phyloP scores from a whole-genome alignment of 2,329 filamentous ascomycete genomes.

The Blastomyces gilchristii region DNA sequence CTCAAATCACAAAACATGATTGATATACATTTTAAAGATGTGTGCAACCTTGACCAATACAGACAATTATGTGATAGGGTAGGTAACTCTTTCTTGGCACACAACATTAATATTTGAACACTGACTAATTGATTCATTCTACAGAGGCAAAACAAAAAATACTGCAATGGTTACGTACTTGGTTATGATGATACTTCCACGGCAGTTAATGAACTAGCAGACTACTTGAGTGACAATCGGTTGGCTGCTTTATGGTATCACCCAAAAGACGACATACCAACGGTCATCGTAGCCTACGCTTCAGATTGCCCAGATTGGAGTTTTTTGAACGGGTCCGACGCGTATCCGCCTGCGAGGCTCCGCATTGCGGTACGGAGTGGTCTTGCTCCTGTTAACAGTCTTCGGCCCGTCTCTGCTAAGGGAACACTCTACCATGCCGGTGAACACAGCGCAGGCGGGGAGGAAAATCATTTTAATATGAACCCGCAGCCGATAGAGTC shows the following conservation, averaged over 20 bases:
- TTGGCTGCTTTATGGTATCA: conserved; percentile 25
- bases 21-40: conserved; percentile 26
- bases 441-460: background rate
- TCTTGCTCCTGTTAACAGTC: conserved; percentile 13
- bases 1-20: conserved; percentile 16
- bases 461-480: background rate
- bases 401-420: background rate
- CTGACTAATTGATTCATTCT: conserved; percentile 9
- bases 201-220: conserved; percentile 20
- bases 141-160: conserved; percentile 12
- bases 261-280: background rate
- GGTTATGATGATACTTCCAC: conserved; percentile 26
- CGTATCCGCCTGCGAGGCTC: conserved; percentile 6
- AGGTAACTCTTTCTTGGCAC: conserved; percentile 9
- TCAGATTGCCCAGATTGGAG: conserved; percentile 19
- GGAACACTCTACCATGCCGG: background rate
- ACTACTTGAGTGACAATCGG: conserved; percentile 20
- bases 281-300: conserved; percentile 25
- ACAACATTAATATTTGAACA: background rate
- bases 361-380: conserved; percentile 16
- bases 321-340: conserved; percentile 17
- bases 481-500: background rate
- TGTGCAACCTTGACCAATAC: conserved; percentile 24
- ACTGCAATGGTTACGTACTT: conserved; percentile 26
- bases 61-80: conserved; percentile 21